Evolutionary conservation across 1,139 yeast species (phyloP), one percentile per base, ranked within the genome.

Genomic region (Suhomyces kunorum): DNA sequence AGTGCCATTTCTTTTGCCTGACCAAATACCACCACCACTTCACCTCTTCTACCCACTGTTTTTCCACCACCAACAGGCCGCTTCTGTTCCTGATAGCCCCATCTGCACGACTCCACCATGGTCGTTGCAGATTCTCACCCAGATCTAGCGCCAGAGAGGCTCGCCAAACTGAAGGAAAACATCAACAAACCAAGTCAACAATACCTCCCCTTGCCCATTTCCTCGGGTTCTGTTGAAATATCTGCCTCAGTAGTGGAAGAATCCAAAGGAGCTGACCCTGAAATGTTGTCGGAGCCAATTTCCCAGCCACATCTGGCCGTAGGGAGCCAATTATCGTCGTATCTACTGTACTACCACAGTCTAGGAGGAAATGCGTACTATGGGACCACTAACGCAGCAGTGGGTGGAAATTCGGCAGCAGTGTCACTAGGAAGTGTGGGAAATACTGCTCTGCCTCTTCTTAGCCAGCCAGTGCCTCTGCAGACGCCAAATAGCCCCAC

Each of bases 261-360:
- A n/a, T 26, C 17, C 24, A 38, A 38, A 14, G 26, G 12, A 7
- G 17, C 26, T 11, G 30, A 32, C 18, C 26, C 23, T 6, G 36
- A 32, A 7, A 3, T 28, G 5, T 4, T 33, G 5, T 19, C 19
- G 5, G 40, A 32, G 9, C 29, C 23, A 7, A 18, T 19, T 5
- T 11, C 25, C 18, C 40, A 36, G 32, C 40, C 38, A 2, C 40
- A 36, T 16, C 24, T 36, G 26, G 39, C 40, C 12, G 44, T 40
- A 18, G 44, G 44, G 13, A 40, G 34, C 27, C 44, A 36, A 17
- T 38, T 40, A 7, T 34, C 44, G n/a, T 40, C 44, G 16, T 40
- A 40, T 16, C 44, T 40, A 13, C 44, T 36, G 23, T 40, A 40
- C 36, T 40, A 40, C 24, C 38, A 40, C 13, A 34, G 31, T 24